Percentiles rank a stretch among this genome's conserved stretches.
Conservation (phyloP, 805 yeast species). For the Nakazawaea laoshanensis region DNA sequence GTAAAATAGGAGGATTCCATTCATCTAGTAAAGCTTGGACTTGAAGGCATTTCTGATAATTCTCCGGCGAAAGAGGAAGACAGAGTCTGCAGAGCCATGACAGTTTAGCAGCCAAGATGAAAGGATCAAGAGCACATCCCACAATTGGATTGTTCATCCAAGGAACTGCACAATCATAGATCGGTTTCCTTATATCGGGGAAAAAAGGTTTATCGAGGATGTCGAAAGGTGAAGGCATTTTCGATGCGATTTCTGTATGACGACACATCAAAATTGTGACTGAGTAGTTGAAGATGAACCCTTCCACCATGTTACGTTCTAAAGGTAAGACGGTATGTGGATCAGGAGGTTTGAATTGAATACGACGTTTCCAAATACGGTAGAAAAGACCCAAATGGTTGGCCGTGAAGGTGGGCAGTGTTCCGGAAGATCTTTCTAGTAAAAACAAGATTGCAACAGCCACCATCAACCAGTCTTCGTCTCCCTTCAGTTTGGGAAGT, state of each 20-base stretch:
- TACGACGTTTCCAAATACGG: constrained; percentile 22
- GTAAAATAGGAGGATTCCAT: neutral
- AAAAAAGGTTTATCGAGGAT: constrained; percentile 15
- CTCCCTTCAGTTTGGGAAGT: constrained; percentile 17
- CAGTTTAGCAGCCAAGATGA: constrained; percentile 26
- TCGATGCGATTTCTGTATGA: constrained; percentile 14
- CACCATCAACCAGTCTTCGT: constrained; percentile 31
- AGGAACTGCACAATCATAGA: constrained; percentile 19
- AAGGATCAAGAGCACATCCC: constrained; percentile 27
- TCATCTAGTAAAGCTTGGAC: constrained; percentile 1
- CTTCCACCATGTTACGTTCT: constrained; percentile 32
- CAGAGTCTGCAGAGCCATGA: constrained; percentile 20
- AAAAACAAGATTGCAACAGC: constrained; percentile 30
- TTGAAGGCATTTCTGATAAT: constrained; percentile 2
- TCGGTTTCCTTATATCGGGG: constrained; percentile 7
- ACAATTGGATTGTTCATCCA: constrained; percentile 36
- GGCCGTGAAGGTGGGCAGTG: constrained; percentile 19
- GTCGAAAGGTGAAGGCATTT: constrained; percentile 32
- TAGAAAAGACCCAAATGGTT: constrained; percentile 25
- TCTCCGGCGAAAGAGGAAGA: constrained; percentile 12
- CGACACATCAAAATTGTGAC: constrained; percentile 29
- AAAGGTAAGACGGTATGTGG: constrained; percentile 7
- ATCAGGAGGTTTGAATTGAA: constrained; percentile 9
- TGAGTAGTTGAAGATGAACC: constrained; percentile 34
- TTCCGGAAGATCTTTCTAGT: constrained; percentile 24